These are phyloP conservation scores for Priceomyces medius DNA, from an alignment of 805 yeast genomes.

Conservation along the genomic window DNA sequence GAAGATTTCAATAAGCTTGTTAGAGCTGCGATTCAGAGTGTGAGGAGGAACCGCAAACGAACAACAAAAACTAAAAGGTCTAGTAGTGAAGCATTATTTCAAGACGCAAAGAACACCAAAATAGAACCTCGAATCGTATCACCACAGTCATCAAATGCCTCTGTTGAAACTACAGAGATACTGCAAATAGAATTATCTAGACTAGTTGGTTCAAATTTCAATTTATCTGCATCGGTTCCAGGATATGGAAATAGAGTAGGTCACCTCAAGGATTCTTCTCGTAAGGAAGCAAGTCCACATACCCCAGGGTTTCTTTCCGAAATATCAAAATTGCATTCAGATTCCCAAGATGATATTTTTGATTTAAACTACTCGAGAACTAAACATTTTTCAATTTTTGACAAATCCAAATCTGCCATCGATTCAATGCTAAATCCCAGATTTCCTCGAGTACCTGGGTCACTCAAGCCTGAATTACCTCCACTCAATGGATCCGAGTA, in stretches of 20 bases:
- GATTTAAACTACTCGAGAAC: conserved; percentile 35
- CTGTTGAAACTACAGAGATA: not conserved
- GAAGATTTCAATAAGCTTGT: conserved; percentile 86
- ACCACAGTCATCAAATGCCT: not conserved
- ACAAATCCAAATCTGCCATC: conserved; percentile 47
- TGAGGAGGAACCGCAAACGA: conserved; percentile 80
- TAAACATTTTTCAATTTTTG: conserved; percentile 28
- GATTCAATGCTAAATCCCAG: conserved; percentile 47
- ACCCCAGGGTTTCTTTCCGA: conserved; percentile 29
- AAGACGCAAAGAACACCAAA: not conserved
- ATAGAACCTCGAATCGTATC: not conserved
- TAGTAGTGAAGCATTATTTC: not conserved
- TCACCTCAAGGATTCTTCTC: not conserved
- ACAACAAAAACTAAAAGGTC: conserved; percentile 34
- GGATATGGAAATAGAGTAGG: not conserved
- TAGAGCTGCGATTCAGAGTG: conserved; percentile 91
- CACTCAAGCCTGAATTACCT: conserved; percentile 3
- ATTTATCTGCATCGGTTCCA: not conserved
- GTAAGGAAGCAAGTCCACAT: not conserved
- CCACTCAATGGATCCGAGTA: conserved; percentile 5
- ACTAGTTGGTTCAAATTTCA: not conserved
- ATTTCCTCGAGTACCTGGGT: conserved; percentile 6
- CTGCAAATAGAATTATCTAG: not conserved
- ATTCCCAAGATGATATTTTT: conserved; percentile 31
- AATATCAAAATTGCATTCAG: conserved; percentile 32